phyloP scores from a whole-genome alignment of 768 basidiomycete species.

The Phallus indusiatus region DNA sequence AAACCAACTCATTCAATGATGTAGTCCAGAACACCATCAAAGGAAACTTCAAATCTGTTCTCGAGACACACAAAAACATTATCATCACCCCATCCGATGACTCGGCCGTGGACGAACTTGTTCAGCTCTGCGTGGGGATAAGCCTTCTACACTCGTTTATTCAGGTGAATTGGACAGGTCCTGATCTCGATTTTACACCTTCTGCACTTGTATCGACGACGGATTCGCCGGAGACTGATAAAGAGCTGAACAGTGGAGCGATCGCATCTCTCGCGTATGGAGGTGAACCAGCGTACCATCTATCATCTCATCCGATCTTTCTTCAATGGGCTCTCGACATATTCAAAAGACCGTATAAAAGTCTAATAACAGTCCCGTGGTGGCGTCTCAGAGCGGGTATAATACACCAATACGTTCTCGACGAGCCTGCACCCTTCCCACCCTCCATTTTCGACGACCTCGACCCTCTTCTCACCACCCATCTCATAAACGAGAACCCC shows the following conservation, averaged over 20 bases:
- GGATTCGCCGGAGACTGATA: constrained; percentile 33
- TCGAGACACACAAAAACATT: neutral
- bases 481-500: constrained; percentile 26
- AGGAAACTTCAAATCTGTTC: neutral
- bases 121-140: constrained; percentile 56
- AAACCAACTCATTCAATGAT: neutral
- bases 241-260: constrained; percentile 53
- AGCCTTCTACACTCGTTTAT: constrained; percentile 84
- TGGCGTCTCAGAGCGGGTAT: constrained; percentile 73
- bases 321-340: constrained; percentile 70
- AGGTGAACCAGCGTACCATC: constrained; percentile 96
- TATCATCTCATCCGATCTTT: constrained; percentile 57
- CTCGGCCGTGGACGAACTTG: constrained; percentile 48
- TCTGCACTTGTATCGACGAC: constrained; percentile 28
- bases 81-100: constrained; percentile 17
- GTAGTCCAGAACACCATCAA: neutral
- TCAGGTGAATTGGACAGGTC: constrained; percentile 96
- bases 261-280: constrained; percentile 68
- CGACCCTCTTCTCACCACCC: constrained; percentile 30
- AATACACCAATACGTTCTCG: constrained; percentile 66
- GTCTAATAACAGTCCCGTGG: constrained; percentile 51
- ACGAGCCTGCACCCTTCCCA: constrained; percentile 65
- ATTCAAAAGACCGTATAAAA: constrained; percentile 40
- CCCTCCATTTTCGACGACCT: constrained; percentile 21
- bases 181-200: constrained; percentile 56